Base-by-base conservation (phyloP, 257 asterid species). In the Euphrasia confusa region DNA sequence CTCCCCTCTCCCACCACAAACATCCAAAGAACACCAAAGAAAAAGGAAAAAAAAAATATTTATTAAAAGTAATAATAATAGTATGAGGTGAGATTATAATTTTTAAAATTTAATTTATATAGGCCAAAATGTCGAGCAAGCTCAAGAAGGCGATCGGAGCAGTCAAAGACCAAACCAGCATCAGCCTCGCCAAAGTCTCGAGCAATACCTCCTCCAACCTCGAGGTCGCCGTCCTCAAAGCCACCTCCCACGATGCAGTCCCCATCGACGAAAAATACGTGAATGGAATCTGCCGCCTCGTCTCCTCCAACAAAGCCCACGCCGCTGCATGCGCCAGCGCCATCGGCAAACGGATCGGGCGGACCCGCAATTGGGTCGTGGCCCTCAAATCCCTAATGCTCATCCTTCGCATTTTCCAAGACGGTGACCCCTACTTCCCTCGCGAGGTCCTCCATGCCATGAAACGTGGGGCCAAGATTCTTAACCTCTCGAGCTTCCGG, bases 121-220 rank as follows among this genome's bases (percentile, higher is more conserved):
- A 17, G 14, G 2, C 59, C 64, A 32, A 68, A 73, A 89, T 89
- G 97, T 72, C 97, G 64, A 87, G 95, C 88, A 89, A 87, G 82
- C 83, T 89, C 5, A 81, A 89, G 79, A 89, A 83, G 73, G 94
- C 97, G 10, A 87, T 89, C 58, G 88, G 78, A 3, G 94, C 89
- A 14, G 97, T 89, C 10, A 89, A 89, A 65, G 97, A 89, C 68
- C 95, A 83, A 63, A 89, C 97, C 14, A 89, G 97, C 89, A 86
- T 89, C 54, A 72, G 97, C 82, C 84, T 86, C 24, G 97, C 97
- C 2, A 89, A 81, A 77, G 94, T 86, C 58, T 76, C 88, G 0
- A 77, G 72, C 80, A 81, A 81, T 71, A 78, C 27, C 56, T 78
- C 83, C 3, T 74, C 91, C 5, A 72, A 71, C 14, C 88, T 89